Conservation (phyloP, 495 filamentous ascomycete species). For the Tuber magnatum region DNA sequence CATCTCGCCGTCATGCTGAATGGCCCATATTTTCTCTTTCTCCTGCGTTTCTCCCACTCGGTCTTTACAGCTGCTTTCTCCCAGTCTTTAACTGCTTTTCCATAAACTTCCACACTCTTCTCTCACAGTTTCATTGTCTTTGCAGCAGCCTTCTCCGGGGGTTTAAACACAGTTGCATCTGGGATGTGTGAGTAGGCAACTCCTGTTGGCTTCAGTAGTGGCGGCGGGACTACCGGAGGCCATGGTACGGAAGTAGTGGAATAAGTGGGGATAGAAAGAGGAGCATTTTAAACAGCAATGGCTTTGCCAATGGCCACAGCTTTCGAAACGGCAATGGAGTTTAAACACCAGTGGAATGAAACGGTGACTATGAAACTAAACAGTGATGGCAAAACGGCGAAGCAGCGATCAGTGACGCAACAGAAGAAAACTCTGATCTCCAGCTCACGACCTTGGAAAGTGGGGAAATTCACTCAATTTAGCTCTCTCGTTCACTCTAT, state of each 20-base stretch:
- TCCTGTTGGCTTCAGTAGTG: slow-evolving; percentile 45
- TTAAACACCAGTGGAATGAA: no score
- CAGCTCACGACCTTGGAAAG: no score
- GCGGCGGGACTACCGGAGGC: slow-evolving; percentile 43
- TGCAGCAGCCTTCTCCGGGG: slow-evolving; percentile 55
- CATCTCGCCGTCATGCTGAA: neutral
- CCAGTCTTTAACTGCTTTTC: slow-evolving; percentile 55
- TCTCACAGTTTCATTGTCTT: slow-evolving; percentile 51
- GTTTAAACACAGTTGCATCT: slow-evolving; percentile 47
- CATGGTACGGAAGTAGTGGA: neutral
- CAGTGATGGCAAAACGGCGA: no score
- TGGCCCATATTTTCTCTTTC: slow-evolving; percentile 41
- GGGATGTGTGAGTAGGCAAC: slow-evolving; percentile 23
- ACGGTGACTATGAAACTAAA: no score
- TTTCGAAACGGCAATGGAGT: no score
- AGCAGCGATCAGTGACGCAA: no score
- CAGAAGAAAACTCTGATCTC: no score
- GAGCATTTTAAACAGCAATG: neutral
- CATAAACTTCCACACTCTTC: slow-evolving; percentile 54
- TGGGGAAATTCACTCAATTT: no score
- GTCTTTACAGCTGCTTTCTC: slow-evolving; percentile 51
- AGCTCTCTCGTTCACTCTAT: no score
- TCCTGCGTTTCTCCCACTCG: slow-evolving; percentile 47
- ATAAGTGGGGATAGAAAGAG: neutral
- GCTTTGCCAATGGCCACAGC: neutral